These are phyloP conservation scores for Rubroboletus satanas DNA, from an alignment of 768 basidiomycete species.

Conservation along the genomic window DNA sequence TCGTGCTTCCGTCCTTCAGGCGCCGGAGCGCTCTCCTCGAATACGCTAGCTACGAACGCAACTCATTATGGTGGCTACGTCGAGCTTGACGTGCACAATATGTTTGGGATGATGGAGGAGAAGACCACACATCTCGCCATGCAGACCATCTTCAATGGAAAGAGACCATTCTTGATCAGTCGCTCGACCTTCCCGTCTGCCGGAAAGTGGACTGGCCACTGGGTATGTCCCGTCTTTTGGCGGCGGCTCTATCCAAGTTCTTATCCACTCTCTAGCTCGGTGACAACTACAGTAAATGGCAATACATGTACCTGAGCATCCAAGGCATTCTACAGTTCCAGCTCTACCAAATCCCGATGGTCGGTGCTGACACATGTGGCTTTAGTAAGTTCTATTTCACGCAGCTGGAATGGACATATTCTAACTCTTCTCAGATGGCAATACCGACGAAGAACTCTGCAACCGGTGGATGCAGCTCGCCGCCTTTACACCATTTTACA, in stretches of 20 bases:
- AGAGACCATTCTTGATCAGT: conserved; percentile 68
- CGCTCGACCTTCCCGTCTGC: conserved; percentile 67
- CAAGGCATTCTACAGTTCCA: conserved; percentile 81
- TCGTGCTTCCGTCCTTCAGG: conserved; percentile 31
- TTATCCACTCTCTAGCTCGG: conserved; percentile 47
- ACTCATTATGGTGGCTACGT: conserved; percentile 59
- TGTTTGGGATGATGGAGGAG: conserved; percentile 72
- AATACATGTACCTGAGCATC: conserved; percentile 65
- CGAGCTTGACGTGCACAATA: conserved; percentile 66
- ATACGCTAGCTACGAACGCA: conserved; percentile 67
- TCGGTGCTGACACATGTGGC: conserved; percentile 66
- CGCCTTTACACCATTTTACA: conserved; percentile 78
- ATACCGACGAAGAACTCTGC: conserved; percentile 78
- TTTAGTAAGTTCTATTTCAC: conserved; percentile 20
- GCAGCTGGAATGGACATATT: neutral
- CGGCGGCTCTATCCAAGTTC: neutral
- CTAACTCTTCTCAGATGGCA: conserved; percentile 34
- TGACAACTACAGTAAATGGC: conserved; percentile 75
- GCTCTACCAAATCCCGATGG: conserved; percentile 79
- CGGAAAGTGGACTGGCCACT: conserved; percentile 70
- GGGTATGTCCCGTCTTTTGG: conserved; percentile 38
- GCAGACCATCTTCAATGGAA: conserved; percentile 47
- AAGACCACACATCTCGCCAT: conserved; percentile 61
- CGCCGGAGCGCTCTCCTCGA: conserved; percentile 46
- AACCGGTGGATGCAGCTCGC: conserved; percentile 86